phyloP scores from a whole-genome alignment of 2,329 filamentous ascomycete species.

The Fusarium lateritium region DNA sequence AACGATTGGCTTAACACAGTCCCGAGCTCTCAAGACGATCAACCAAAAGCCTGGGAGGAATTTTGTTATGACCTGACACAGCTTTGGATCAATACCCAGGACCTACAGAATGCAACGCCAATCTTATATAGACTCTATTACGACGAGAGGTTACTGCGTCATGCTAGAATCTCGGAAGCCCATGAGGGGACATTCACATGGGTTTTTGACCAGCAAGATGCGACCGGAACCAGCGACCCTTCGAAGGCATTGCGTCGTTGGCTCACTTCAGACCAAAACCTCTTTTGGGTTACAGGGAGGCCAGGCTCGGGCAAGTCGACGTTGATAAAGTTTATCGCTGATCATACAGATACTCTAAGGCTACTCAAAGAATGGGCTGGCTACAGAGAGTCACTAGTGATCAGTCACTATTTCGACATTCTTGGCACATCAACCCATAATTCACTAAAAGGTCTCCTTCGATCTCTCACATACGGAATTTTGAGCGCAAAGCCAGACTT shows the following conservation, averaged over 20 bases:
- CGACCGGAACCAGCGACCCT: not conserved
- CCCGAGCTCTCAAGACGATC: too few species aligned
- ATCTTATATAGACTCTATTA: not conserved
- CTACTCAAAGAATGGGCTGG: not conserved
- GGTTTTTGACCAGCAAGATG: not conserved
- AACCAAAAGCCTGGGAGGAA: too few species aligned
- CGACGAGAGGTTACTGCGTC: not conserved
- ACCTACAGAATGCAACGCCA: too few species aligned
- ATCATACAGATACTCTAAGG: not conserved
- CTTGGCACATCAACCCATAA: constrained; percentile 6
- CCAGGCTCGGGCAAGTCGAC: constrained; percentile 23
- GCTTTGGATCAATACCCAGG: too few species aligned
- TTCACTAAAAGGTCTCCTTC: constrained; percentile 14
- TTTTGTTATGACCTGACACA: too few species aligned
- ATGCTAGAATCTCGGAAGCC: not conserved
- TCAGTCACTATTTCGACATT: constrained; percentile 20
- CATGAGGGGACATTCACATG: not conserved
- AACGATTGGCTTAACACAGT: too few species aligned
- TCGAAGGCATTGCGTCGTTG: constrained; percentile 1
- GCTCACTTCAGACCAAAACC: not conserved
- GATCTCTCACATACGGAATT: constrained; percentile 32
- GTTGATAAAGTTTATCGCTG: constrained; percentile 27
- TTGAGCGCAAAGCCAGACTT: constrained; percentile 8
- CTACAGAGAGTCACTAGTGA: not conserved
- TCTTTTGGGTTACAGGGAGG: constrained; percentile 27